Base-by-base conservation (phyloP, 345 rosid species). In the Toxicodendron radicans region DNA sequence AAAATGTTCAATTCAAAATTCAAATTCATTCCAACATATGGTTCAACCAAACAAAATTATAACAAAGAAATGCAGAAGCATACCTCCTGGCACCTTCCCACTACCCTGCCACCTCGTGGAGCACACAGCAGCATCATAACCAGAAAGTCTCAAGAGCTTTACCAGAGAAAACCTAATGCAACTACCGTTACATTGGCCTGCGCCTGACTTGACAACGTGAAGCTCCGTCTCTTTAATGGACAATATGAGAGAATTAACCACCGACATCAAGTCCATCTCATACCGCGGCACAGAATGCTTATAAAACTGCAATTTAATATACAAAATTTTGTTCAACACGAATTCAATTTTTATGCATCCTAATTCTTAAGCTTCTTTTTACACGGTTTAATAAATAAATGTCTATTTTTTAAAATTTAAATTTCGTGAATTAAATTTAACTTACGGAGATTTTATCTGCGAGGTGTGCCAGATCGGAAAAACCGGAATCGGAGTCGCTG, bases 81-180 rank as follows among this genome's bases (percentile, higher is more conserved):
- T 85, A 95, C 99, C 99, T 86, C 97, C 97, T 24, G 97, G 97
- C 62, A 92, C 95, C 86, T 88, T 95, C 82, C 91, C 87, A 52
- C 80, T 68, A 58, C 92, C 90, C 84, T 85, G 92, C 97, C 99
- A 95, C 83, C 85, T 86, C 7, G 95, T 85, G 17, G 87, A 73
- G 66, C 99, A 95, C 38, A 95, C 94, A 23, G 90, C 97, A 35
- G 99, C 97, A 82, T 92, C 87, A 53, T 92, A 87, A 33, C 95
- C 97, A 2, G 94, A 87, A 58, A 85, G 88, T 76, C 94, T 85
- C 79, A 92, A 78, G 60, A 86, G 89, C 83, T 95, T 91, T 8
- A 90, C 97, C 66, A 92, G 82, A 48, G 78, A 83, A 80, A 83
- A 91, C 72, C 95, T 90, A 65, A 90, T 80, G 87, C 99, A 91